Evolutionary conservation across 345 rosid species (phyloP).

Genomic region (Cardamine occulta): DNA sequence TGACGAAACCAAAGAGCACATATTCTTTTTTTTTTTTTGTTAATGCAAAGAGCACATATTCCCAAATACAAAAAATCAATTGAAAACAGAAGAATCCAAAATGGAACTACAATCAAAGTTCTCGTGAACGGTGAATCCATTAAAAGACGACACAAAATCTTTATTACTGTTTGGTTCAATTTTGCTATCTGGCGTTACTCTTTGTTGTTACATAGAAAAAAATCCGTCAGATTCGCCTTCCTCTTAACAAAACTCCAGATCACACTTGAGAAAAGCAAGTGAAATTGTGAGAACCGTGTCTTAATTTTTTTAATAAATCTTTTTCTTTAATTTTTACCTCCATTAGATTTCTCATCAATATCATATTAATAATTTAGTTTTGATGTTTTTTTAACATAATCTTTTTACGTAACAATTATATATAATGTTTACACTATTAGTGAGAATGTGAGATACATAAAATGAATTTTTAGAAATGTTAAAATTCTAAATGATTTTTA

Average conservation of each 20-base stretch:
- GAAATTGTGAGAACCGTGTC: too few species aligned
- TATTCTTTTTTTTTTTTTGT: too few species aligned
- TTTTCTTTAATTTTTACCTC: too few species aligned
- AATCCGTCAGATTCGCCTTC: neutral
- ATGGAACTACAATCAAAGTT: neutral
- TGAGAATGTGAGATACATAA: too few species aligned
- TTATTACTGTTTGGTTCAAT: neutral
- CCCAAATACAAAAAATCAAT: constrained; percentile 23
- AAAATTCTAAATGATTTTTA: too few species aligned
- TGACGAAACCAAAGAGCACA: constrained; percentile 2
- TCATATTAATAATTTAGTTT: too few species aligned
- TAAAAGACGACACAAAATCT: neutral
- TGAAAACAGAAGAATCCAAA: constrained; percentile 38
- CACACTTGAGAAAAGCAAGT: neutral
- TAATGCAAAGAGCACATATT: constrained; percentile 14
- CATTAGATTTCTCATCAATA: too few species aligned
- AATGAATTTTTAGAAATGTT: too few species aligned
- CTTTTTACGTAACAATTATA: too few species aligned
- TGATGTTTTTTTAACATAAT: too few species aligned
- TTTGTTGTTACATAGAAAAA: neutral
- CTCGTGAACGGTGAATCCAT: constrained; percentile 8
- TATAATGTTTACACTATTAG: too few species aligned
- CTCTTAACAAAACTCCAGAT: neutral
- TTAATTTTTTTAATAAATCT: too few species aligned
- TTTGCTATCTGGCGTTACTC: neutral